Evolutionary conservation across 1,139 yeast species (phyloP).

Genomic region (Lodderomyces theae): DNA sequence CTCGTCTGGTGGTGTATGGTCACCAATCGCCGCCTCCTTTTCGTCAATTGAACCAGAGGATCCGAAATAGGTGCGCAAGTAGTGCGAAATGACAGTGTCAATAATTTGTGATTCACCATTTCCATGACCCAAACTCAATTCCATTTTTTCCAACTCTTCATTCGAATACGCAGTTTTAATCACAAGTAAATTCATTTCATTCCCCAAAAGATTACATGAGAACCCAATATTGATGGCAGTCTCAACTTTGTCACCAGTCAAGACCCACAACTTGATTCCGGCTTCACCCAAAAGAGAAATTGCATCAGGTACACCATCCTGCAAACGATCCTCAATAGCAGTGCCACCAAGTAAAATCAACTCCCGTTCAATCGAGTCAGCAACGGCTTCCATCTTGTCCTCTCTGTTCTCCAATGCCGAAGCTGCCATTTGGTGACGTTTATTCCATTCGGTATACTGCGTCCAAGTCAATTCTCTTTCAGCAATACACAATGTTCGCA

Average conservation of each 20-base stretch:
- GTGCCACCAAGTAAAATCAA: slow-evolving; percentile 48
- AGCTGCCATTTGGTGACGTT: slow-evolving; percentile 41
- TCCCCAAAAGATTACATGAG: slow-evolving; percentile 49
- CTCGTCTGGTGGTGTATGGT: slow-evolving; percentile 77
- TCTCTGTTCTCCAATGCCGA: slow-evolving; percentile 44
- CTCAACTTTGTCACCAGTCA: slow-evolving; percentile 52
- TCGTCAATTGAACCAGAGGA: slow-evolving; percentile 62
- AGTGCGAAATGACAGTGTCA: slow-evolving; percentile 55
- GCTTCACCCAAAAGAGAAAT: slow-evolving; percentile 45
- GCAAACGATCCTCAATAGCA: slow-evolving; percentile 50
- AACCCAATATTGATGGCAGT: slow-evolving; percentile 53
- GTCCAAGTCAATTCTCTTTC: slow-evolving; percentile 43
- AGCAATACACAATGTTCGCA: slow-evolving; percentile 48
- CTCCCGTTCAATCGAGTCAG: slow-evolving; percentile 47
- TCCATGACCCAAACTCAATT: slow-evolving; percentile 29
- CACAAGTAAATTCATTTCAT: slow-evolving; percentile 45
- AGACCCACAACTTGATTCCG: slow-evolving; percentile 51
- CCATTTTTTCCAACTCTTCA: slow-evolving; percentile 33
- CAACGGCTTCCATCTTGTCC: slow-evolving; percentile 45
- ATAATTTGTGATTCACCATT: slow-evolving; percentile 36
- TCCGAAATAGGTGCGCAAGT: slow-evolving; percentile 59
- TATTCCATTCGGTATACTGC: slow-evolving; percentile 44
- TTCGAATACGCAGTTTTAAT: slow-evolving; percentile 30
- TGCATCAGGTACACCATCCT: slow-evolving; percentile 52
- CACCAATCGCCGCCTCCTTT: slow-evolving; percentile 57